Evolutionary conservation across 352 stramenopile species (phyloP).

Genomic region (Pythium angustatum): DNA sequence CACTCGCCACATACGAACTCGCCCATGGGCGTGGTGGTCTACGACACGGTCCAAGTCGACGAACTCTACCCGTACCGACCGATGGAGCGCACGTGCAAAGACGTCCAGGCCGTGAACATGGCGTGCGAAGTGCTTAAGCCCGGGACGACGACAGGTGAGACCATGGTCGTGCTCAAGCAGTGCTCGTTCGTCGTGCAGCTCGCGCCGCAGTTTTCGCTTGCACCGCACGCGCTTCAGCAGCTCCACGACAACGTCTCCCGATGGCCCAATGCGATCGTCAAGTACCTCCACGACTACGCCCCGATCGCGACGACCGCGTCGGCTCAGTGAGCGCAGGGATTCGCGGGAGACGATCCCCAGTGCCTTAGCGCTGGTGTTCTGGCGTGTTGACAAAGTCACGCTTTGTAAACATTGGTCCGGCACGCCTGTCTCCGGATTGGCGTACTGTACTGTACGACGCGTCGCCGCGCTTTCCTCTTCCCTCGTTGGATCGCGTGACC

Average conservation of each 20-base stretch:
- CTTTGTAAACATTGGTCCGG: too few relatives aligned
- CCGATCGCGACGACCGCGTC: neutral
- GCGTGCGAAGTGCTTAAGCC: neutral
- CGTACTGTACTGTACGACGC: too few relatives aligned
- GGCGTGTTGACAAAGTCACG: too few relatives aligned
- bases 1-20: neutral
- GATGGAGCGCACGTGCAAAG: slow-evolving; percentile 36
- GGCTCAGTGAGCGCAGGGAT: too few relatives aligned
- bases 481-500: too few relatives aligned
- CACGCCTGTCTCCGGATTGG: too few relatives aligned
- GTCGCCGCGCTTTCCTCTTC: too few relatives aligned
- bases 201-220: slow-evolving; percentile 2
- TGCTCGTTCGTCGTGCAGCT: slow-evolving; percentile 9
- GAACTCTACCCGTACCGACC: slow-evolving; percentile 47
- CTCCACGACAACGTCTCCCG: slow-evolving; percentile 4
- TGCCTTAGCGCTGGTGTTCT: too few relatives aligned
- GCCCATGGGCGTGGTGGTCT: slow-evolving; percentile 36
- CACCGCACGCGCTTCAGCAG: neutral
- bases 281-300: neutral
- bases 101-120: slow-evolving; percentile 28
- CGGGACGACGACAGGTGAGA: neutral
- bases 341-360: too few relatives aligned
- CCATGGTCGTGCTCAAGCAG: slow-evolving; percentile 10
- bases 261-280: neutral
- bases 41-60: slow-evolving; percentile 47